Conservation (phyloP, 306 rosid species). For the Trifolium dubium region DNA sequence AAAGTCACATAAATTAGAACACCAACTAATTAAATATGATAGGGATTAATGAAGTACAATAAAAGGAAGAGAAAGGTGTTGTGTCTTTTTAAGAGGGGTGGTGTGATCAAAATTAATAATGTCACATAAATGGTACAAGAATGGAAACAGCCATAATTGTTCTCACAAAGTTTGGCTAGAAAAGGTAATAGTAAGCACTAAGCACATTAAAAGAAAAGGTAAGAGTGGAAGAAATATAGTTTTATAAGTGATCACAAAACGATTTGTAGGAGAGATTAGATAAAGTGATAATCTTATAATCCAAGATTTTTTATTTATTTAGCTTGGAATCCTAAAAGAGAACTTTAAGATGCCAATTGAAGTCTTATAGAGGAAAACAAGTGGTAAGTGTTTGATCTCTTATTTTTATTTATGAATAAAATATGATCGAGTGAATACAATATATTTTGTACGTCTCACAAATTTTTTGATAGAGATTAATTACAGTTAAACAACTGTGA, state of each 20-base stretch:
- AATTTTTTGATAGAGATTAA: too few species aligned
- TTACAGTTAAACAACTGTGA: too few species aligned
- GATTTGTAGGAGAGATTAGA: conserved; percentile 40
- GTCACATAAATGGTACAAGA: conserved; percentile 47
- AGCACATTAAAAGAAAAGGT: conserved; percentile 43
- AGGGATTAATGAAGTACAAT: conserved; percentile 28
- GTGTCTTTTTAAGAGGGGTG: conserved; percentile 14
- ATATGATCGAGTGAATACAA: too few species aligned
- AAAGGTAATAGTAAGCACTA: conserved; percentile 51
- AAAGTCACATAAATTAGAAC: conserved; percentile 13
- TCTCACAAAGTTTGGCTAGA: conserved; percentile 55
- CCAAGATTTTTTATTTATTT: background rate
- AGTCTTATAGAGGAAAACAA: background rate
- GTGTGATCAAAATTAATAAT: conserved; percentile 41
- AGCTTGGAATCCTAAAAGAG: conserved; percentile 39
- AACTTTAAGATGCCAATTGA: conserved; percentile 41
- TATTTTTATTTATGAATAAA: too few species aligned
- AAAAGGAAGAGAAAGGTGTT: conserved; percentile 37
- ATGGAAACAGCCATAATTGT: conserved; percentile 72
- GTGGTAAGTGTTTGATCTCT: too few species aligned
- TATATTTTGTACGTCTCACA: too few species aligned
- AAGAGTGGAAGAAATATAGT: conserved; percentile 42
- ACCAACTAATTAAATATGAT: conserved; percentile 40
- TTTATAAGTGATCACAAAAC: conserved; percentile 42
- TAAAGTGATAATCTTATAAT: conserved; percentile 24